Evolutionary conservation across 495 filamentous ascomycete species (phyloP), one percentile per base, ranked within the genome.

Genomic region (Podospora sp.): DNA sequence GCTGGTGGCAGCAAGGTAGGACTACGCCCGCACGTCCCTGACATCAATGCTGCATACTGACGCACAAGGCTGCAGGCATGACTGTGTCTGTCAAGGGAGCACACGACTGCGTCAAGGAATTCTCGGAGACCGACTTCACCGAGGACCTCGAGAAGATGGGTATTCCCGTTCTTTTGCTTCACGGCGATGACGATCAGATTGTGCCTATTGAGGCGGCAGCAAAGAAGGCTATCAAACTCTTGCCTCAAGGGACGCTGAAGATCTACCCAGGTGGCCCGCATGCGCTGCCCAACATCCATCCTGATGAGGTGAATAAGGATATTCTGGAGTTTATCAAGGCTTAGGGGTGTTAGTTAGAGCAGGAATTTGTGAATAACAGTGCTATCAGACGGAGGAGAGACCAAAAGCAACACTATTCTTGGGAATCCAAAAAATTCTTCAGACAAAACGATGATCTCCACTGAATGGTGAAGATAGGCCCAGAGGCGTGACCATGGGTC

Each of bases 1-100:
- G 73, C 62, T 82, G 79, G 80, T 82, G 71, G 68, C 67, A 71
- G 65, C 77, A 80, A 68, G 79, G 24, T 18, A 81, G 80, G 78
- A 2, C 40, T 46, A 46, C 11, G 2, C 40, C 5, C 33, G 33
- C 33, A 36, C 5, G 12, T 18, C 12, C 9, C 12, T 11, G 16
- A 46, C 5, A 46, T 11, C 2, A 46, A 2, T 46, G 12, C 40
- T 4, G 29, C 29, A 33, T 8, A 33, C 29, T 46, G 16, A 46
- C 16, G 16, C 40, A 12, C 40, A 14, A 4, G 40, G 12, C 14
- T 6, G 2, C 16, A 46, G 40, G 40, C 40, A 46, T 46, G 40
- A 46, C 16, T 55, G 70, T 72, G 26, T 72, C 78, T 40, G 78
- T 78, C 67, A 80, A 77, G 62, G 57, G 71, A 18, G 71, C 74